phyloP scores from a whole-genome alignment of 1,284 basidiomycete species.

The Rhodotorula sp. region DNA sequence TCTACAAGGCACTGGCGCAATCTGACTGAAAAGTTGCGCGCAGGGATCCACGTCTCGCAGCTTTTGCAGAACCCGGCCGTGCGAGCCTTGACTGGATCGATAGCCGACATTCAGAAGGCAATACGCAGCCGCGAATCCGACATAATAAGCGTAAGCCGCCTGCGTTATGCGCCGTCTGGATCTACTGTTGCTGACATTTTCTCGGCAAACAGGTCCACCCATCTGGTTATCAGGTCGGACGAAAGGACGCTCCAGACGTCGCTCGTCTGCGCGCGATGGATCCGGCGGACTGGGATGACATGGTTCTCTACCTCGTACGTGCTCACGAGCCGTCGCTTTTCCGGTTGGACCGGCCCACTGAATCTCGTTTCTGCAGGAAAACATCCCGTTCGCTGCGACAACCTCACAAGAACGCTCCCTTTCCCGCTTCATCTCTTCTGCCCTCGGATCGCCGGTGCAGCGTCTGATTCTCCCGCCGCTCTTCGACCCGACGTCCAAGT shows the following conservation, averaged over 20 bases:
- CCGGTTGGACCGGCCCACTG: no score
- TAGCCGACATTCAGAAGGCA: conserved; percentile 38
- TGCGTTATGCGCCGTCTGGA: neutral
- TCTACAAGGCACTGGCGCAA: neutral
- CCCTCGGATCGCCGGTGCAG: conserved; percentile 21
- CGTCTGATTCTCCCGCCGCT: conserved; percentile 29
- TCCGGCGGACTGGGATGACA: conserved; percentile 36
- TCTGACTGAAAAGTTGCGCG: neutral
- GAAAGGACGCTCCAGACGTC: conserved; percentile 15
- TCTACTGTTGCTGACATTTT: neutral
- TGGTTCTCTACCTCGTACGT: conserved; percentile 33
- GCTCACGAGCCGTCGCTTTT: neutral
- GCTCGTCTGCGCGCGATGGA: conserved; percentile 22
- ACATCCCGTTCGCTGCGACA: conserved; percentile 20
- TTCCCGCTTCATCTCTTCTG: conserved; percentile 17
- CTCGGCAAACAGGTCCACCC: conserved; percentile 23
- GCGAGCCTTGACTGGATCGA: conserved; percentile 18
- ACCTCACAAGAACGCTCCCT: conserved; percentile 9
- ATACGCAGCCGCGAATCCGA: conserved; percentile 13
- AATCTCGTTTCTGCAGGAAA: conserved; percentile 15
- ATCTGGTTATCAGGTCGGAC: conserved; percentile 30
- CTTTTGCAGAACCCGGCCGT: conserved; percentile 27
- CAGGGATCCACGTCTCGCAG: conserved; percentile 39
- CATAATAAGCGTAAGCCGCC: conserved; percentile 30
- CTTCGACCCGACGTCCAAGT: conserved; percentile 26